Evolutionary conservation across 805 yeast species (phyloP).

Genomic region (Zygosaccharomyces bisporus): DNA sequence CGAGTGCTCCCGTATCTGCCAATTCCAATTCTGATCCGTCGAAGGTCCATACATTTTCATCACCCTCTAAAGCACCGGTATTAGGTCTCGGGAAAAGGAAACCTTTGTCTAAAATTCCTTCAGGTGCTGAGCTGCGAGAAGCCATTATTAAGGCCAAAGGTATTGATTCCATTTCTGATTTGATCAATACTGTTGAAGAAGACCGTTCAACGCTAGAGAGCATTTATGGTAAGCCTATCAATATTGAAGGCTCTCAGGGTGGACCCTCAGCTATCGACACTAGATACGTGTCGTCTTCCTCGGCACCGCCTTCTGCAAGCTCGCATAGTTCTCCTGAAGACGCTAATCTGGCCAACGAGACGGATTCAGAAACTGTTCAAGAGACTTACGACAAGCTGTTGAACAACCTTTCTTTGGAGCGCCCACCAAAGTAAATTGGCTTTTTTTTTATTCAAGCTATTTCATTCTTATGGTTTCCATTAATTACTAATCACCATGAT

Average conservation of each 20-base stretch:
- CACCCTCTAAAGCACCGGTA: too few relatives aligned
- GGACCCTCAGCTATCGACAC: background rate
- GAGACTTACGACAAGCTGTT: slow-evolving; percentile 69
- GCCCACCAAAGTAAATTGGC: slow-evolving; percentile 8
- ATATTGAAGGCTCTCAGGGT: slow-evolving; percentile 9
- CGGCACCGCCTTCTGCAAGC: background rate
- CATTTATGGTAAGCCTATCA: slow-evolving; percentile 39
- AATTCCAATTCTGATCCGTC: slow-evolving; percentile 1
- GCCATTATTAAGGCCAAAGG: slow-evolving; percentile 73
- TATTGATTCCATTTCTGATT: slow-evolving; percentile 61
- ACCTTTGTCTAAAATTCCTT: slow-evolving; percentile 39
- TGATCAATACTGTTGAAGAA: slow-evolving; percentile 60
- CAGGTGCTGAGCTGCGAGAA: slow-evolving; percentile 47
- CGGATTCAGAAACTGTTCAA: slow-evolving; percentile 46
- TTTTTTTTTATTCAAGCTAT: slow-evolving; percentile 2
- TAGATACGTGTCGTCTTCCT: background rate
- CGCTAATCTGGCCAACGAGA: slow-evolving; percentile 1
- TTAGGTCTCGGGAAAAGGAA: too few relatives aligned
- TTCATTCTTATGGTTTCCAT: background rate
- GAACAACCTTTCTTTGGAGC: slow-evolving; percentile 52
- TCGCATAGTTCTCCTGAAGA: slow-evolving; percentile 1
- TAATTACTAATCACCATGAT: background rate
- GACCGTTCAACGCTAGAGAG: slow-evolving; percentile 50
- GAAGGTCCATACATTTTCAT: slow-evolving; percentile 3
- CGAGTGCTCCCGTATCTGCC: slow-evolving; percentile 7